Evolutionary conservation across 106 monocot species (phyloP).

Genomic region (Dioscorea dumetorum): DNA sequence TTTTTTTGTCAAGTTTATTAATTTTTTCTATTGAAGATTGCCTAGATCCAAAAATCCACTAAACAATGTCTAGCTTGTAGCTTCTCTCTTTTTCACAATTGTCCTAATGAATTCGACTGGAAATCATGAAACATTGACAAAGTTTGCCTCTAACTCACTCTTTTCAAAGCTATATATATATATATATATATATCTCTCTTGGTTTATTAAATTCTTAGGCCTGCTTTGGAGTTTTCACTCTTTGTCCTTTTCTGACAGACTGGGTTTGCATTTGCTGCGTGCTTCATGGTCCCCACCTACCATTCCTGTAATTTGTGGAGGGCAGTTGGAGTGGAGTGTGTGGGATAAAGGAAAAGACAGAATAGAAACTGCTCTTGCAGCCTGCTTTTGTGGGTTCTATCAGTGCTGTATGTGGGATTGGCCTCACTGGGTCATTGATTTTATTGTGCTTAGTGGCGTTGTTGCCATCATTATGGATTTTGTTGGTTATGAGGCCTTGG

Average conservation of each 20-base stretch:
- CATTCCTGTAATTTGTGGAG: not conserved
- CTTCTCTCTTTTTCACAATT: not conserved
- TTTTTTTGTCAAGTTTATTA: too few relatives aligned
- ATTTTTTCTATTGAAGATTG: too few relatives aligned
- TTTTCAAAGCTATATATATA: too few relatives aligned
- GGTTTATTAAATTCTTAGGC: too few relatives aligned
- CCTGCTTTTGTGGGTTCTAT: slow-evolving; percentile 1
- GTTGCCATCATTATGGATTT: too few relatives aligned
- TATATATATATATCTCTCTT: too few relatives aligned
- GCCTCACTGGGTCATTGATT: not conserved
- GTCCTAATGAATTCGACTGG: too few relatives aligned
- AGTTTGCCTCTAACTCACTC: too few relatives aligned
- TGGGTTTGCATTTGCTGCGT: not conserved
- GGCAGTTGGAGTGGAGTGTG: not conserved
- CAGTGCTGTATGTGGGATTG: slow-evolving; percentile 7
- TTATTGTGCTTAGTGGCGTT: not conserved
- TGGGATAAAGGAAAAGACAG: slow-evolving; percentile 1
- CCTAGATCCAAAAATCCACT: too few relatives aligned
- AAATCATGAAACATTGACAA: too few relatives aligned
- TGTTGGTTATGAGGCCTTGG: not conserved
- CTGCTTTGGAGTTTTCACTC: not conserved
- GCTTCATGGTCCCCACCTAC: not conserved
- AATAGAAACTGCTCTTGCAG: slow-evolving; percentile 6
- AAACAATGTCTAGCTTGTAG: not conserved
- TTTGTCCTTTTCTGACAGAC: slow-evolving; percentile 7